Percentiles rank a stretch among this genome's conserved stretches.
phyloP scores from a whole-genome alignment of 1,139 yeast genomes.

The Blastobotrys apis region DNA sequence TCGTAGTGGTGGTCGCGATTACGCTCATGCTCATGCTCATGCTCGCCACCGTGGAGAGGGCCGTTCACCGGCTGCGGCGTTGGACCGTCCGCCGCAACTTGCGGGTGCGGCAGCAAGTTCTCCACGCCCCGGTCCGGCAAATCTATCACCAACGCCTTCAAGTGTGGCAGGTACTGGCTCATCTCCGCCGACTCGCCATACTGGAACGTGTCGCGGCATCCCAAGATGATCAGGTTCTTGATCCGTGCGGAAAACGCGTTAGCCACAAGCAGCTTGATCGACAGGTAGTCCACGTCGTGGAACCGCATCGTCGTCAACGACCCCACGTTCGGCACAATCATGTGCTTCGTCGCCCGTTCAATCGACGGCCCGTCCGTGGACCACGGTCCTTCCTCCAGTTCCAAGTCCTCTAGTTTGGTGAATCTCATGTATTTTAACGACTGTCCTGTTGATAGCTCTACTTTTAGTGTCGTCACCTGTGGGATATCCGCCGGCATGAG shows the following conservation, averaged over 20 bases:
- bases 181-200: background rate
- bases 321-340: conserved; percentile 8
- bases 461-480: conserved; percentile 4
- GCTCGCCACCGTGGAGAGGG: too few species aligned
- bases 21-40: too few species aligned
- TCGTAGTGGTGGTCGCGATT: background rate
- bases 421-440: conserved; percentile 9
- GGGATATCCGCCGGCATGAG: conserved; percentile 1
- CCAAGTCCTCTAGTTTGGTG: conserved; percentile 3
- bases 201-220: conserved; percentile 7
- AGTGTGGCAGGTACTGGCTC: conserved; percentile 2
- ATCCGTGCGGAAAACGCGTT: conserved; percentile 2
- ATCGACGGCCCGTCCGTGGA: conserved; percentile 6
- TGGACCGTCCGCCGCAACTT: too few species aligned
- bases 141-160: conserved; percentile 6
- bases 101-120: background rate
- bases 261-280: conserved; percentile 3
- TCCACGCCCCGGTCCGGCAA: conserved; percentile 3
- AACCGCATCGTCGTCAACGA: conserved; percentile 7
- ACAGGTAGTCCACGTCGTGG: conserved; percentile 5
- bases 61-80: too few species aligned
- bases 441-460: conserved; percentile 9
- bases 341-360: conserved; percentile 5
- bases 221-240: conserved; percentile 6
- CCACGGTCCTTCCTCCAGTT: conserved; percentile 12